Evolutionary conservation across 2,329 filamentous ascomycete species (phyloP).

Genomic region (Trichoderma breve): DNA sequence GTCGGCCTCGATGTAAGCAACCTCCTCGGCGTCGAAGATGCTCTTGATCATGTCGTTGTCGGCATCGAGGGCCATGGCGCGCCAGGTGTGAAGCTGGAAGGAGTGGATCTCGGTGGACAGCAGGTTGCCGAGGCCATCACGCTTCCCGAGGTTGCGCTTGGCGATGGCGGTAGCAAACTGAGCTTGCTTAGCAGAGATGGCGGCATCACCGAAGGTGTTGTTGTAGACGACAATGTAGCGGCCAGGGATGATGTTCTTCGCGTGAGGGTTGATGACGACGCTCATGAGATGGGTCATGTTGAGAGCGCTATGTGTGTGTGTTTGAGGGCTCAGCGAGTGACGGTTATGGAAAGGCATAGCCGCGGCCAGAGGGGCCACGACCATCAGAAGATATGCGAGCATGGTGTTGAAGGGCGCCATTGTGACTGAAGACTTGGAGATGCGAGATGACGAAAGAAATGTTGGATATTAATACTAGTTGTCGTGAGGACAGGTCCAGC

Average conservation of each 20-base stretch:
- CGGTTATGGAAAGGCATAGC: slow-evolving; percentile 27
- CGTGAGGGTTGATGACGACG: slow-evolving; percentile 49
- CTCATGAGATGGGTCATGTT: slow-evolving; percentile 23
- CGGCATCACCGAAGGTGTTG: slow-evolving; percentile 46
- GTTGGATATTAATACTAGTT: slow-evolving; percentile 1
- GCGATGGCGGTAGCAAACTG: slow-evolving; percentile 49
- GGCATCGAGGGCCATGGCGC: slow-evolving; percentile 52
- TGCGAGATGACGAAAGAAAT: background rate
- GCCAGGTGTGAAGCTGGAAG: slow-evolving; percentile 50
- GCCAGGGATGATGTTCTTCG: slow-evolving; percentile 50
- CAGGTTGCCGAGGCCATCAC: slow-evolving; percentile 45
- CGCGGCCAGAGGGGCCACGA: slow-evolving; percentile 29
- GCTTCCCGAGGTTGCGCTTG: slow-evolving; percentile 57
- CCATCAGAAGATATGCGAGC: slow-evolving; percentile 27
- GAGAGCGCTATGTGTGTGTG: background rate
- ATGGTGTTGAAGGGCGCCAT: slow-evolving; percentile 31
- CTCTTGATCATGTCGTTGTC: slow-evolving; percentile 50
- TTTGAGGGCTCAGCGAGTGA: background rate
- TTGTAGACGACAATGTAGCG: slow-evolving; percentile 67
- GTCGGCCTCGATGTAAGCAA: slow-evolving; percentile 55
- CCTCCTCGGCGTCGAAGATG: slow-evolving; percentile 48
- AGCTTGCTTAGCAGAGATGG: slow-evolving; percentile 50
- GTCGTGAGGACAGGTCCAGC: slow-evolving; percentile 18
- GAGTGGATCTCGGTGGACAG: slow-evolving; percentile 48
- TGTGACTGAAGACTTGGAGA: background rate